phyloP scores from a whole-genome alignment of 306 rosid genomes.

The Hippophae gyantsensis region DNA sequence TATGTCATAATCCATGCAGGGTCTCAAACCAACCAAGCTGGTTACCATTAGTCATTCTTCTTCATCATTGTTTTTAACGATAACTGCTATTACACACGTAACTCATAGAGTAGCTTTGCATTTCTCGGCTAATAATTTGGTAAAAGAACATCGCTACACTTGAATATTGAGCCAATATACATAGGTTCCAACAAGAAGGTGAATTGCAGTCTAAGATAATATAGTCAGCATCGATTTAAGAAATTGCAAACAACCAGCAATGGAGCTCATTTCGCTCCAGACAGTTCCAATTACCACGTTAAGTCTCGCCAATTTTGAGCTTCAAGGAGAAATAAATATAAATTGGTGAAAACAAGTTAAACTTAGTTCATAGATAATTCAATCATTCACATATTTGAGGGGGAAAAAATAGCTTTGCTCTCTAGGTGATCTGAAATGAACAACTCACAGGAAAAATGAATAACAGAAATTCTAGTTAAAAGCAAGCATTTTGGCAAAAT shows the following conservation, averaged over 20 bases:
- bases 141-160: neutral
- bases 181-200: neutral
- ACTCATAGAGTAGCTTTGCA: too few species aligned
- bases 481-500: neutral
- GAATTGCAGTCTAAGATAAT: neutral
- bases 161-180: neutral
- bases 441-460: neutral
- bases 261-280: neutral
- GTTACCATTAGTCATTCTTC: too few species aligned
- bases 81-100: too few species aligned
- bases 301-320: neutral
- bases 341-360: neutral
- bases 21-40: too few species aligned
- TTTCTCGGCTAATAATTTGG: too few species aligned
- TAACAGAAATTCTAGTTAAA: conserved; percentile 1
- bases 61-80: too few species aligned
- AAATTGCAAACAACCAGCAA: neutral
- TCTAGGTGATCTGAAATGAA: neutral
- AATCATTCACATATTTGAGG: neutral
- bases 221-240: neutral
- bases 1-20: too few species aligned
- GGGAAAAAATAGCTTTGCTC: neutral
- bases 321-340: neutral
- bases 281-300: neutral
- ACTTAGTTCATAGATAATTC: neutral